Conservation (phyloP, 2,329 filamentous ascomycete genomes). For the Fusarium nodosum region DNA sequence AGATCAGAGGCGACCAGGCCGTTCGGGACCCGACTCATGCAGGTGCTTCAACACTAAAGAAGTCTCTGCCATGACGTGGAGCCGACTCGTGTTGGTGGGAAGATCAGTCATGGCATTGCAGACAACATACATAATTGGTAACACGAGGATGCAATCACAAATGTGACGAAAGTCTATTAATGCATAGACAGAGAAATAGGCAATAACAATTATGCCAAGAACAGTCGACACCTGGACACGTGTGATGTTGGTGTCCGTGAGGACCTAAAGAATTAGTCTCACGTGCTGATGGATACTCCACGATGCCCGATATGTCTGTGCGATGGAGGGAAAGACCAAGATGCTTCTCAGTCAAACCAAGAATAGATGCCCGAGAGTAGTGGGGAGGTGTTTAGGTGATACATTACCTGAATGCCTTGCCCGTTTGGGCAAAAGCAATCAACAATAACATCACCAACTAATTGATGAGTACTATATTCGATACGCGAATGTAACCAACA, state of each 20-base stretch:
- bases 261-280: slow-evolving; percentile 9
- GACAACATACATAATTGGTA: background rate
- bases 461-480: slow-evolving; percentile 10
- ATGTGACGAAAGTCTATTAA: background rate
- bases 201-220: background rate
- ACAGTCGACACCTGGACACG: background rate
- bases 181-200: background rate
- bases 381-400: background rate
- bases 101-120: slow-evolving; percentile 11
- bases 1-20: background rate
- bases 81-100: slow-evolving; percentile 19
- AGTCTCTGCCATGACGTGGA: slow-evolving; percentile 13
- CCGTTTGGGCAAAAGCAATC: slow-evolving; percentile 21
- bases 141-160: background rate
- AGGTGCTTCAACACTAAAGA: slow-evolving; percentile 13
- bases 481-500: slow-evolving; percentile 35
- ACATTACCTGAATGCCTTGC: slow-evolving; percentile 2
- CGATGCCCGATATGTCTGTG: slow-evolving; percentile 31
- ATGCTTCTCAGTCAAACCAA: background rate
- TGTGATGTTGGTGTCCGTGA: slow-evolving; percentile 12
- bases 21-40: slow-evolving; percentile 24
- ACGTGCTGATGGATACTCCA: slow-evolving; percentile 19
- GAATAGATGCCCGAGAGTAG: background rate
- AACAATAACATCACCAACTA: slow-evolving; percentile 1
- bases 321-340: slow-evolving; percentile 1